A percentile compares a stretch with the other conserved stretches of the same genome.
Evolutionary conservation across 768 basidiomycete species (phyloP).

Genomic region (Calocera cornea): DNA sequence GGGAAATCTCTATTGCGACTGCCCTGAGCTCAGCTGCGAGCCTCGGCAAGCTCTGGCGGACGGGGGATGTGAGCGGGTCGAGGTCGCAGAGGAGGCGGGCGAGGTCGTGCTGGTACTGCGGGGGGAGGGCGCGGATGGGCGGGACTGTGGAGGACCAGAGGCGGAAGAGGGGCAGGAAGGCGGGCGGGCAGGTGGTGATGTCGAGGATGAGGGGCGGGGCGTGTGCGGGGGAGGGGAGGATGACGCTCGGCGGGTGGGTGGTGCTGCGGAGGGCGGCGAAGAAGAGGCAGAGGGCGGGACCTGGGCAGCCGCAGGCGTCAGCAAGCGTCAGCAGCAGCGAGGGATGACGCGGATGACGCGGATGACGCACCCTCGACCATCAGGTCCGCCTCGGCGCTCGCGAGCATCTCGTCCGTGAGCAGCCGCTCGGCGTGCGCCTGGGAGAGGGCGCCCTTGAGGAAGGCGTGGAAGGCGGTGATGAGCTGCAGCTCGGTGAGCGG

Average conservation of each 20-base stretch:
- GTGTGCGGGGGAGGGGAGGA: background rate
- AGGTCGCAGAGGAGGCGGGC: slow-evolving; percentile 66
- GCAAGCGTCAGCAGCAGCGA: background rate
- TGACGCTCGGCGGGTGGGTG: slow-evolving; percentile 58
- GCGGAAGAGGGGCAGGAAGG: slow-evolving; percentile 52
- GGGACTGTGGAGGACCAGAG: slow-evolving; percentile 62
- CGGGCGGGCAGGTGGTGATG: slow-evolving; percentile 49
- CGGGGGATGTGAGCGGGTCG: slow-evolving; percentile 30
- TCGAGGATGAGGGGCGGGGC: slow-evolving; percentile 45
- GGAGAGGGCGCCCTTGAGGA: slow-evolving; percentile 62
- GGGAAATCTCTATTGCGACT: slow-evolving; percentile 77
- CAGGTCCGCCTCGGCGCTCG: slow-evolving; percentile 65
- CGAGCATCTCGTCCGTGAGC: slow-evolving; percentile 56
- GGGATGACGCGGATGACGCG: no score
- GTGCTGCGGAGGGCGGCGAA: slow-evolving; percentile 75
- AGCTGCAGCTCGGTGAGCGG: background rate
- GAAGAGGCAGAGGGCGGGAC: slow-evolving; percentile 70
- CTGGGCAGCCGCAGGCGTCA: slow-evolving; percentile 23
- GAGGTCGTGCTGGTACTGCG: slow-evolving; percentile 66
- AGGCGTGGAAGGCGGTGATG: slow-evolving; percentile 46
- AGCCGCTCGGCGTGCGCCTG: slow-evolving; percentile 61
- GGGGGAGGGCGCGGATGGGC: slow-evolving; percentile 44
- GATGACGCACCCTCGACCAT: slow-evolving; percentile 67
- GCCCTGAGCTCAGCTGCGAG: slow-evolving; percentile 72
- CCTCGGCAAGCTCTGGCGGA: slow-evolving; percentile 35